Conservation (phyloP, 2,329 filamentous ascomycete genomes). For the Herpotrichia juniperi region DNA sequence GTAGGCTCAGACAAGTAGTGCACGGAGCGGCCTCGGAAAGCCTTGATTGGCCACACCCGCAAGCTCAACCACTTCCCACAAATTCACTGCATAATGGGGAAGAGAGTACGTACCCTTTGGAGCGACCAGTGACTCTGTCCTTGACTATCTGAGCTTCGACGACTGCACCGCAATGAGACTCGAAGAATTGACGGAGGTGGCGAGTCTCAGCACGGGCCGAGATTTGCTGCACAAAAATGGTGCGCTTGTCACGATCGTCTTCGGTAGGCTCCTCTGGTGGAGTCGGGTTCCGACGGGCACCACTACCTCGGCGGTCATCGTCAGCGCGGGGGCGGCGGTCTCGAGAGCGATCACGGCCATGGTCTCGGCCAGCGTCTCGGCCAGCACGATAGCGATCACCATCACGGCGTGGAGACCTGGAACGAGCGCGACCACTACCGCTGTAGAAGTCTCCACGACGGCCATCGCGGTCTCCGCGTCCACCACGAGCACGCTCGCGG, state of each 20-base stretch:
- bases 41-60: background rate
- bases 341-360: slow-evolving; percentile 58
- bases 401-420: slow-evolving; percentile 41
- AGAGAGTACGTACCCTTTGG: slow-evolving; percentile 80
- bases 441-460: slow-evolving; percentile 48
- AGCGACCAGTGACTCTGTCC: slow-evolving; percentile 93
- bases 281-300: slow-evolving; percentile 30
- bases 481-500: slow-evolving; percentile 22
- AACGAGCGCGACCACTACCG: slow-evolving; percentile 37
- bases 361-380: slow-evolving; percentile 46
- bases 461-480: slow-evolving; percentile 27
- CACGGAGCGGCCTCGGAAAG: background rate
- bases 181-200: slow-evolving; percentile 93
- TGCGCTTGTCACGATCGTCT: slow-evolving; percentile 94
- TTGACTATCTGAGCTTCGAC: slow-evolving; percentile 99
- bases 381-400: slow-evolving; percentile 58
- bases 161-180: slow-evolving; percentile 85
- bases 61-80: background rate
- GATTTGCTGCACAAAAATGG: slow-evolving; percentile 97
- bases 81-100: background rate
- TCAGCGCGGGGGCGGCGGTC: slow-evolving; percentile 48
- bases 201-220: slow-evolving; percentile 90
- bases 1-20: background rate
- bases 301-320: slow-evolving; percentile 62
- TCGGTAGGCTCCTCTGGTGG: slow-evolving; percentile 79